Evolutionary conservation across 257 asterid genomes (phyloP).

Genomic region (Solanum appendiculatum): DNA sequence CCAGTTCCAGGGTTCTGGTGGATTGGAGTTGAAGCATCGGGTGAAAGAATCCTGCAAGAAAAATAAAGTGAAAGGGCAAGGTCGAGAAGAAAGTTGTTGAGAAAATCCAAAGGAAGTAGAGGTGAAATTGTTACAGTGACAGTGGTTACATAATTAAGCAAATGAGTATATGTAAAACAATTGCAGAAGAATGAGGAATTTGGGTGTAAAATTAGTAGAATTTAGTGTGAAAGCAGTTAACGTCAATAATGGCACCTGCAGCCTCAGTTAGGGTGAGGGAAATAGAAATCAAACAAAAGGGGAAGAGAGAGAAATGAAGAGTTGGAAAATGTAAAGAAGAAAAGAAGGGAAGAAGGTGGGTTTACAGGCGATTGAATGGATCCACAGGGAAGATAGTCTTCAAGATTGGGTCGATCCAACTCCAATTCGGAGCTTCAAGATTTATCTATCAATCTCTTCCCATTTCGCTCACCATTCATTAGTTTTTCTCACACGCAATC

Average conservation of each 20-base stretch:
- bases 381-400: constrained; percentile 77
- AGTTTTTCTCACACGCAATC: no score
- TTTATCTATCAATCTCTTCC: no score
- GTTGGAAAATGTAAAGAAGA: background rate
- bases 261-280: constrained; percentile 95
- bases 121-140: background rate
- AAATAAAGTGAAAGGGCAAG: background rate
- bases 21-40: constrained; percentile 92
- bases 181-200: no score
- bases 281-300: no score
- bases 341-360: no score
- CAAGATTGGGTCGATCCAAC: constrained; percentile 81
- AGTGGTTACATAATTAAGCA: background rate
- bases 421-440: constrained; percentile 52
- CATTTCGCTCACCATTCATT: no score
- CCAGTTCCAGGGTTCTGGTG: constrained; percentile 99
- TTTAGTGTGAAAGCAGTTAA: constrained; percentile 13
- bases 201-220: background rate
- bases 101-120: background rate
- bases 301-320: no score
- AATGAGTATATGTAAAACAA: background rate
- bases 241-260: constrained; percentile 95
- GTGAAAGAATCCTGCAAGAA: constrained; percentile 82
- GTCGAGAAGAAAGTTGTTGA: background rate
- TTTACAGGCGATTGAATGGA: constrained; percentile 73